phyloP scores from a whole-genome alignment of 2,329 filamentous ascomycete species.

The Parafenestella ontariensis region DNA sequence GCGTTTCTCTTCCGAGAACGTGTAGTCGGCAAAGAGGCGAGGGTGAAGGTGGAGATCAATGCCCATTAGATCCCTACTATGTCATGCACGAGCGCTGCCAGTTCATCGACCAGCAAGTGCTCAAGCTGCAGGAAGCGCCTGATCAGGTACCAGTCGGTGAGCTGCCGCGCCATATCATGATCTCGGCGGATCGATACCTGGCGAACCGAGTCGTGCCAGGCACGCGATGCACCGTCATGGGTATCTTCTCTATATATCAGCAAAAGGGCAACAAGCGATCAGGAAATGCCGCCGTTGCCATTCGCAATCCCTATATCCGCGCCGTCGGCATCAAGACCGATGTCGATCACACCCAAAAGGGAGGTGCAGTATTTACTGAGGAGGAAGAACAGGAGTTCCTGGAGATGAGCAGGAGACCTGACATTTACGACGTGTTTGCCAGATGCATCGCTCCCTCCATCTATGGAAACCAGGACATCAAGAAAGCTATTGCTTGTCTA shows the following conservation, averaged over 20 bases:
- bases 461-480: slow-evolving; percentile 95
- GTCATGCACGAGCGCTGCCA: slow-evolving; percentile 91
- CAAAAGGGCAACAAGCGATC: slow-evolving; percentile 83
- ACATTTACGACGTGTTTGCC: slow-evolving; percentile 90
- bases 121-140: slow-evolving; percentile 96
- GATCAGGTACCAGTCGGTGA: slow-evolving; percentile 98
- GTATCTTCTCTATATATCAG: slow-evolving; percentile 98
- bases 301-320: slow-evolving; percentile 91
- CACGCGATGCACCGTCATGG: slow-evolving; percentile 92
- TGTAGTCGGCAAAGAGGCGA: slow-evolving; percentile 71
- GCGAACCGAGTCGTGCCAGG: slow-evolving; percentile 96
- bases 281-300: slow-evolving; percentile 83
- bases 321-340: slow-evolving; percentile 93
- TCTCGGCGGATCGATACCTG: slow-evolving; percentile 94
- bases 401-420: slow-evolving; percentile 86
- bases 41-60: slow-evolving; percentile 74
- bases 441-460: slow-evolving; percentile 96
- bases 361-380: slow-evolving; percentile 83
- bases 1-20: slow-evolving; percentile 80
- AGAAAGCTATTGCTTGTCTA: slow-evolving; percentile 94
- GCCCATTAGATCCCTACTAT: slow-evolving; percentile 93
- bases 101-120: slow-evolving; percentile 97
- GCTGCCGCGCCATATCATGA: slow-evolving; percentile 89
- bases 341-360: slow-evolving; percentile 86
- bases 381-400: slow-evolving; percentile 97